Base-by-base conservation (phyloP, 768 basidiomycete species). In the Lentinula sp. region DNA sequence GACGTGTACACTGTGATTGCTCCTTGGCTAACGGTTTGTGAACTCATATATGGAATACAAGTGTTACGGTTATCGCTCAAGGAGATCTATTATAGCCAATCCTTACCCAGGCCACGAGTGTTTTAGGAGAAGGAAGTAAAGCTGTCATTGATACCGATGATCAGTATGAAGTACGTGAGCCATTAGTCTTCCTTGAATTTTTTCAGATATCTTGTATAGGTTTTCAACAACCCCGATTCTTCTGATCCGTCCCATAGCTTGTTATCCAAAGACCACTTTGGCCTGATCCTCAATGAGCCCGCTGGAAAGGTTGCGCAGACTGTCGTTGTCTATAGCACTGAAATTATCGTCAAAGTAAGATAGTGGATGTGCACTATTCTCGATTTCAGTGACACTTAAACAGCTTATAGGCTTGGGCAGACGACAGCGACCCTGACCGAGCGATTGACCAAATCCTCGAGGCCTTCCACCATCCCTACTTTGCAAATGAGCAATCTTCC, bases 181-280 rank as follows among this genome's bases (percentile, higher is more conserved):
- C 23, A 5, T 6, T 7, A 59, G 10, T 31, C 16, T 39, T 28
- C 18, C 59, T 15, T 57, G 34, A 52, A 40, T 28, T 23, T 45
- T 8, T 10, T n/a, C 5, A 2, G 13, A 16, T 16, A 16, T 40
- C 32, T 50, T 34, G 28, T n/a, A 37, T 61, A 84, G 81, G 86
- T 88, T 21, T 91, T 89, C 71, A 75, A 86, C 65, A 80, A 88
- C 65, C 80, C 83, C 5, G 70, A 81, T 63, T 86, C 88, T 9
- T 85, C 84, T 11, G 87, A 90, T 67, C 89, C 88, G 3, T 86
- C 87, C 1, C 88, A 90, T 70, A 87, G 85, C 70, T 72, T 87
- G 63, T 75, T 89, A 53, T 87, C 86, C 42, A 89, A 89, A 84
- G 88, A 89, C 68, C 87, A 89, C 70, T 88, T 90, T 66, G 82